Evolutionary conservation across 768 basidiomycete genomes (phyloP).

Genomic region (Kwoniella dendrophila): DNA sequence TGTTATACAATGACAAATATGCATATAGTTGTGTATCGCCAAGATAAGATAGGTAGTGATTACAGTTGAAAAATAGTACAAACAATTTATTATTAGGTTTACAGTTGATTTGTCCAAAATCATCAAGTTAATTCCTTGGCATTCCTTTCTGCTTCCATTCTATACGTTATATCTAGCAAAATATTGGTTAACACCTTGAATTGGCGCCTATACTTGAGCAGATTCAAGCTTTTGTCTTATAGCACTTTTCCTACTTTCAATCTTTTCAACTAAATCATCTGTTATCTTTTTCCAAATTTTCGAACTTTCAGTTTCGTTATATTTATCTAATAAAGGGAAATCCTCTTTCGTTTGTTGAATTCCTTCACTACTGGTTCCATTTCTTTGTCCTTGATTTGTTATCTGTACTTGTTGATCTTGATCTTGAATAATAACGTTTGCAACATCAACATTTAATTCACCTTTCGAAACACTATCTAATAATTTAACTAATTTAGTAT

Average conservation of each 20-base stretch:
- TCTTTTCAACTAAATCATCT: conserved; percentile 56
- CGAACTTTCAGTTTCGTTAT: conserved; percentile 69
- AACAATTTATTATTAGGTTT: too few species aligned
- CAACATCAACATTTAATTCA: conserved; percentile 29
- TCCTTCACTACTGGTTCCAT: neutral
- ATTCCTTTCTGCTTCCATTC: too few species aligned
- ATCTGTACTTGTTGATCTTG: neutral
- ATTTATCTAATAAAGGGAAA: conserved; percentile 66
- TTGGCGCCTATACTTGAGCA: too few species aligned
- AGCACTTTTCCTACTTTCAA: conserved; percentile 20
- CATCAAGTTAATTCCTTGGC: too few species aligned
- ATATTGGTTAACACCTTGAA: too few species aligned
- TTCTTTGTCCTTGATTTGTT: neutral
- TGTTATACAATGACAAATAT: neutral
- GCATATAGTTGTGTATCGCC: too few species aligned
- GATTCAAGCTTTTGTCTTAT: conserved; percentile 14
- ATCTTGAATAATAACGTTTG: neutral
- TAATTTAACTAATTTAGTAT: conserved; percentile 82
- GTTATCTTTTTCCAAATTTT: conserved; percentile 69
- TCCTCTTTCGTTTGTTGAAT: conserved; percentile 13
- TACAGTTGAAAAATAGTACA: too few species aligned
- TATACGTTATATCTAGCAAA: too few species aligned
- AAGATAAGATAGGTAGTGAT: too few species aligned
- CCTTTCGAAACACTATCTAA: conserved; percentile 67
- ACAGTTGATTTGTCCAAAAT: too few species aligned